Evolutionary conservation across 1,284 basidiomycete genomes (phyloP).

Genomic region (Irpex lacteus): DNA sequence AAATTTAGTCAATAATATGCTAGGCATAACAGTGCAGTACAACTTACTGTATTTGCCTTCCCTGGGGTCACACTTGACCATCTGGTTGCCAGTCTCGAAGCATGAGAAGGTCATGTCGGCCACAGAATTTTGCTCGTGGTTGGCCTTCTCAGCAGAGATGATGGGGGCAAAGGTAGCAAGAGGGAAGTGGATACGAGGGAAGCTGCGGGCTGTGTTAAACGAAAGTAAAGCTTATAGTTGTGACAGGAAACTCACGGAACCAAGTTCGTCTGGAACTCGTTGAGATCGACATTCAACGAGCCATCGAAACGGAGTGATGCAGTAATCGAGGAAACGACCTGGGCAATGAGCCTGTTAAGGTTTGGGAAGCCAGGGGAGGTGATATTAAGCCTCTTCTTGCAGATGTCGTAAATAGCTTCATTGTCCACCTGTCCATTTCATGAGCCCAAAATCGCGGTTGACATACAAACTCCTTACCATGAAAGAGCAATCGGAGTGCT

Average conservation of each 20-base stretch:
- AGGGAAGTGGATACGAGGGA: constrained; percentile 90
- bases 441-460: constrained; percentile 7
- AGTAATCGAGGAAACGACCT: constrained; percentile 88
- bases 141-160: constrained; percentile 75
- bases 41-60: constrained; percentile 82
- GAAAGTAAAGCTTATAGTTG: neutral
- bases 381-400: constrained; percentile 86
- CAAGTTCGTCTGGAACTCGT: constrained; percentile 84
- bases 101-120: constrained; percentile 93
- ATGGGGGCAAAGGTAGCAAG: constrained; percentile 90
- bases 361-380: constrained; percentile 82
- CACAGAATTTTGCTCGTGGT: constrained; percentile 92
- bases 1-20: neutral
- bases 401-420: constrained; percentile 95
- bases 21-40: neutral
- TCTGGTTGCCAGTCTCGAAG: constrained; percentile 92
- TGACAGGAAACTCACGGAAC: constrained; percentile 48
- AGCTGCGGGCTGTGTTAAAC: constrained; percentile 22
- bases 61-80: constrained; percentile 82
- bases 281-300: constrained; percentile 78
- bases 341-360: constrained; percentile 86
- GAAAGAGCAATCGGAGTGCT: constrained; percentile 99
- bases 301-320: constrained; percentile 82
- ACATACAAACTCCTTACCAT: constrained; percentile 56
- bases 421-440: constrained; percentile 69